Base-by-base conservation (phyloP, 2,329 filamentous ascomycete genomes). In the Microdochium trichocladiopsis region DNA sequence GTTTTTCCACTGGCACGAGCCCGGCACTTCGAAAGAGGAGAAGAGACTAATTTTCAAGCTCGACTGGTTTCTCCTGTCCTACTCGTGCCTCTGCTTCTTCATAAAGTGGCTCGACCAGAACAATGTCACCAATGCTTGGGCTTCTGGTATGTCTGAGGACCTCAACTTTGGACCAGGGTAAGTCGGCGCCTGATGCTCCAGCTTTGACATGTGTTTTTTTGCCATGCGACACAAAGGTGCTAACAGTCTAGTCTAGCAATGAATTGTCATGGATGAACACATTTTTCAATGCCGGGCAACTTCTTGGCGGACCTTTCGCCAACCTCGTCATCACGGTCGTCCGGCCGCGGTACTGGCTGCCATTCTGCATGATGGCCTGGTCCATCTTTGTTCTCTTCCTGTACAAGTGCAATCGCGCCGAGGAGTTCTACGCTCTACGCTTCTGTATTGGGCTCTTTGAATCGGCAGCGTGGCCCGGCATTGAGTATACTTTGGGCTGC, bases 61-160 rank as follows among this genome's bases (percentile, higher is more conserved):
- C 21, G 55, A 56, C 11, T 56, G 52, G 52, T 57, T 53, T 48
- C 45, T 57, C 22, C 60, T 73, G 2, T 62, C 64, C 2, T 73
- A 71, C 53, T 69, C 66, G 11, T 78, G 75, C 48, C 57, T 78
- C 2, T 71, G 68, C 23, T 77, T 70, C 52, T 78, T 77, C 54
- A 66, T 74, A 55, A 78, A 78, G 54, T 64, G 67, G 60, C 67
- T 77, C 10, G 75, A 77, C 55, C 28, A 31, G 28, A 31, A 31
- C 14, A 31, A 31, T 31, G 28, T 62, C 58, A 65, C 53, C 52
- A 64, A 64, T 55, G 67, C 67, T 16, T 69, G 68, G 31, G 66
- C 68, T 8, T 64, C 61, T 1, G 67, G 66, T 3, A 68, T 70
- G 66, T 64, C 67, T n/a, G 58, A 62, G 50, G 60, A 61, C 22